These are phyloP conservation scores for Endotrypanum monterogeii DNA, from an alignment of 208 protist genomes.

Conservation along the genomic window DNA sequence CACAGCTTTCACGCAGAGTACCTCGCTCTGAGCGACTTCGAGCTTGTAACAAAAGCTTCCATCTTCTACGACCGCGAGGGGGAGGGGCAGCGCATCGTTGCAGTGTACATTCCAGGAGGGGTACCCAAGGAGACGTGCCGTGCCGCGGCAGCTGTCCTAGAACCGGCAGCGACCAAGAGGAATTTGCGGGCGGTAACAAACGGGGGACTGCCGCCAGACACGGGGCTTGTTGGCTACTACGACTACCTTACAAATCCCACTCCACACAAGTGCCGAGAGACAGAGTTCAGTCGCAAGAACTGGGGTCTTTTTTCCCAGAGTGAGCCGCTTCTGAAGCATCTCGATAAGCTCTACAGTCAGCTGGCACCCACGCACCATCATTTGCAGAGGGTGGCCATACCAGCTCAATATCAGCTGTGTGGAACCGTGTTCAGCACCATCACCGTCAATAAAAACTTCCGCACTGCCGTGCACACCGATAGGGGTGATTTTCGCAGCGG, in stretches of 20 bases:
- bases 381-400: constrained; percentile 78
- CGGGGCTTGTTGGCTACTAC: constrained; percentile 91
- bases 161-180: constrained; percentile 68
- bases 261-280: constrained; percentile 84
- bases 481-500: constrained; percentile 86
- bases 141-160: constrained; percentile 50
- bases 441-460: constrained; percentile 90
- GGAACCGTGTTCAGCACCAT: constrained; percentile 91
- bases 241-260: constrained; percentile 90
- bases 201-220: constrained; percentile 82
- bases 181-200: constrained; percentile 81
- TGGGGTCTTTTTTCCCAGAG: constrained; percentile 50
- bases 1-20: constrained; percentile 43
- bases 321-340: constrained; percentile 44
- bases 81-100: constrained; percentile 47
- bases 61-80: constrained; percentile 60
- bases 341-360: constrained; percentile 75
- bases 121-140: constrained; percentile 52
- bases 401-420: constrained; percentile 69
- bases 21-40: constrained; percentile 56
- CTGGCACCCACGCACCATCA: constrained; percentile 73
- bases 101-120: constrained; percentile 68
- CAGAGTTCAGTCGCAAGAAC: constrained; percentile 77
- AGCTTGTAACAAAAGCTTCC: constrained; percentile 57
- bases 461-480: constrained; percentile 89